phyloP scores from a whole-genome alignment of 1,139 yeast genomes.

The Pichia sp. region DNA sequence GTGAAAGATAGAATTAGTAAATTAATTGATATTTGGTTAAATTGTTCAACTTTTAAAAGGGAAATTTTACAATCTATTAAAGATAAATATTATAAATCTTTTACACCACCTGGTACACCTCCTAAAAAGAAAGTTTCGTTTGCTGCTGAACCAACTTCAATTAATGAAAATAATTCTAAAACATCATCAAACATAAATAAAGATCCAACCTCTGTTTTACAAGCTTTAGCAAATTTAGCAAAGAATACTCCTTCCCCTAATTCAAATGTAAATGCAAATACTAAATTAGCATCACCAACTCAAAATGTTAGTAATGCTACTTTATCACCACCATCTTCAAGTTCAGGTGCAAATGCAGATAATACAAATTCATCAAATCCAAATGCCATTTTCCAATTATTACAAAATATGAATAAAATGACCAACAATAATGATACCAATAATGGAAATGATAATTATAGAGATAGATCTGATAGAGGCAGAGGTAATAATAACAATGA shows the following conservation, averaged over 20 bases:
- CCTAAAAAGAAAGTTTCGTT: constrained; percentile 31
- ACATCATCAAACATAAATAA: constrained; percentile 13
- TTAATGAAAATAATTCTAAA: too few relatives aligned
- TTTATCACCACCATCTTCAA: constrained; percentile 12
- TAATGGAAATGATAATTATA: constrained; percentile 11
- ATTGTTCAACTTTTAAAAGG: constrained; percentile 69
- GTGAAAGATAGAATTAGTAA: constrained; percentile 71
- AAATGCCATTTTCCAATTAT: constrained; percentile 42
- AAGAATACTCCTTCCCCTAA: constrained; percentile 27
- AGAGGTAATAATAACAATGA: constrained; percentile 24
- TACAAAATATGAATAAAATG: constrained; percentile 32
- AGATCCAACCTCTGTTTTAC: constrained; percentile 55
- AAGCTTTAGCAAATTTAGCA: constrained; percentile 56
- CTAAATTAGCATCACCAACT: constrained; percentile 17
- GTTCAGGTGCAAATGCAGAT: constrained; percentile 25
- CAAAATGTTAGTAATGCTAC: not conserved
- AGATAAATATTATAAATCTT: constrained; percentile 51
- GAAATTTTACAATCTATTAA: constrained; percentile 50
- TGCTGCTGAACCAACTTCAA: constrained; percentile 15
- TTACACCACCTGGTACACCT: constrained; percentile 52
- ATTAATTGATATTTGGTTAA: constrained; percentile 88
- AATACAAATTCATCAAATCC: constrained; percentile 29
- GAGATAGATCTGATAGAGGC: constrained; percentile 24
- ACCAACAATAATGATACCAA: constrained; percentile 8
- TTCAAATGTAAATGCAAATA: constrained; percentile 20